A percentile compares a stretch with the other conserved stretches of the same genome.
phyloP scores from a whole-genome alignment of 139 green algal genomes.

The Chlorella sp. region DNA sequence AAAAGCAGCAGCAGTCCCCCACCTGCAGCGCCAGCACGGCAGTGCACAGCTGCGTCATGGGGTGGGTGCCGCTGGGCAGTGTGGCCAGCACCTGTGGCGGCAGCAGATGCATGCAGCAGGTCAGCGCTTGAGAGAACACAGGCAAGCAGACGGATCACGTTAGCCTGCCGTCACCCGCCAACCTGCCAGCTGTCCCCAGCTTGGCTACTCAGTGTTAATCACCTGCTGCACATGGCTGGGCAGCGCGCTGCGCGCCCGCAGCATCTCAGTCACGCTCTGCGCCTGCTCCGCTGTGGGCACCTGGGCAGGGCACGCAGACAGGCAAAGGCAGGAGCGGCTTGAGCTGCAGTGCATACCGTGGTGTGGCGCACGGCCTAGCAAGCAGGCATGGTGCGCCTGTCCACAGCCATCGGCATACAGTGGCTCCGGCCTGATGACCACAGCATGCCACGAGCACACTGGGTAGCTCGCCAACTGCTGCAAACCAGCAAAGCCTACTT shows the following conservation, averaged over 20 bases:
- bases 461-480: slow-evolving; percentile 96
- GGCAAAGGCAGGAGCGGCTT: too few relatives aligned
- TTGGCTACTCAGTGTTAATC: background rate
- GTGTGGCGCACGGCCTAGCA: background rate
- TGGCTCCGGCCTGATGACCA: too few relatives aligned
- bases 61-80: slow-evolving; percentile 83
- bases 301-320: background rate
- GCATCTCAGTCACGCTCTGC: slow-evolving; percentile 72
- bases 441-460: too few relatives aligned
- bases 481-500: slow-evolving; percentile 75
- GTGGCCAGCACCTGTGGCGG: slow-evolving; percentile 62
- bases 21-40: slow-evolving; percentile 87
- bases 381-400: background rate
- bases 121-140: too few relatives aligned
- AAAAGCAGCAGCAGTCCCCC: too few relatives aligned
- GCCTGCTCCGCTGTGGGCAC: slow-evolving; percentile 71
- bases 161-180: too few relatives aligned
- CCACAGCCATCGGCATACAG: background rate
- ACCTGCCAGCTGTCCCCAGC: too few relatives aligned
- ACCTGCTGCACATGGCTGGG: slow-evolving; percentile 20
- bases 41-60: slow-evolving; percentile 93
- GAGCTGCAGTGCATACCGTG: background rate
- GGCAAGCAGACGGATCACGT: too few relatives aligned
- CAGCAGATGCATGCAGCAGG: too few relatives aligned
- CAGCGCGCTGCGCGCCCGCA: slow-evolving; percentile 47